Base-by-base conservation (phyloP, 1,284 basidiomycete genomes). In the Fistulinella cinereoalba region DNA sequence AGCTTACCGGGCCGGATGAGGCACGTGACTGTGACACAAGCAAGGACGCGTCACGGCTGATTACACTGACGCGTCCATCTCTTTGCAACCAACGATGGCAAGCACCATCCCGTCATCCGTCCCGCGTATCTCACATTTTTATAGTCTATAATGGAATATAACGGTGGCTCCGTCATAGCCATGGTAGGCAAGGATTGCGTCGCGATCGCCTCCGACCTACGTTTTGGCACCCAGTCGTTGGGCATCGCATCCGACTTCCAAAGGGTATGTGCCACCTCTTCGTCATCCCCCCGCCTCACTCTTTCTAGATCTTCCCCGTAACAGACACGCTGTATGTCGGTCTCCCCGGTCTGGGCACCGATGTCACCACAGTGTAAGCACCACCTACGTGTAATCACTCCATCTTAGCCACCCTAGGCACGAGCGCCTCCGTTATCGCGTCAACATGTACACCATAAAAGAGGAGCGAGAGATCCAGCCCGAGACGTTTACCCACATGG, bases 381-480 rank as follows among this genome's bases (percentile, higher is more conserved):
- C 12, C 36, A 33, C 44, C 23, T 38, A 44, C 44, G 18, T 33
- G n/a, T 37, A 31, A 34, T 34, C n/a, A 16, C 46, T 29, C 34
- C 40, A 23, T 48, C 43, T 50, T 51, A 57, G 21, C 46, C 42
- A 39, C 40, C 43, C 15, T 55, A 94, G 92, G 56, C 85, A 83
- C 55, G 92, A 97, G 68, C 81, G 84, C 45, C 86, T 97, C 62
- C 84, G 97, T 47, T 97, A 91, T 73, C 81, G 95, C 51, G 87
- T 97, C 49, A 99, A 99, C 76, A 97, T 99, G 92, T 99, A 98
- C 74, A 91, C 92, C 41, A 97, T 99, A 81, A 99, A 99, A 74
- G 97, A 99, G 69, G 96, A 98, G 66, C 83, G 97, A 51, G 88
- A 95, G 61, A 97, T 99, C 62, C 87, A 94, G 58, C 97, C 97